Conservation (phyloP, 2,329 filamentous ascomycete species). For the Colletotrichum chrysophilum region DNA sequence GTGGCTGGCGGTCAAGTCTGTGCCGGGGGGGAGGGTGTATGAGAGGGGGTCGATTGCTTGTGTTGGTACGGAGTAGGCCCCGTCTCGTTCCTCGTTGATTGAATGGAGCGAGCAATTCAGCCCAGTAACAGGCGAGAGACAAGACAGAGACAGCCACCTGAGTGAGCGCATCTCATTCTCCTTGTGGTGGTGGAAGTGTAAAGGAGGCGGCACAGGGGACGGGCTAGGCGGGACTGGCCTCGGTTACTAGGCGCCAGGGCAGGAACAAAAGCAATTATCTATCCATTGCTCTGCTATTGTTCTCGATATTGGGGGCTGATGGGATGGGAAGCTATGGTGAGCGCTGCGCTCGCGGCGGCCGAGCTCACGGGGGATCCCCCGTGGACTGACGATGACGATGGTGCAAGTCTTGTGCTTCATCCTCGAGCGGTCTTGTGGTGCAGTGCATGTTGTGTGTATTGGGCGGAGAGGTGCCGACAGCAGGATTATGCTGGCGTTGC, state of each 20-base stretch:
- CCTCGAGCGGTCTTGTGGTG: not conserved
- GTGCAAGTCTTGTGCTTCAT: not conserved
- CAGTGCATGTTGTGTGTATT: not conserved
- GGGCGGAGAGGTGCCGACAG: not conserved
- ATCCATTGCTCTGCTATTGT: not conserved
- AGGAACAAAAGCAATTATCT: not conserved
- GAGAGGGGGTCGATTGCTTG: not conserved
- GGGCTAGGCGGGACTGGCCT: not conserved
- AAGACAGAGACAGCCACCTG: not conserved
- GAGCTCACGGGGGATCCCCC: not conserved
- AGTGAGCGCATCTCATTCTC: not conserved
- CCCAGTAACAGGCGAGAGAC: conserved; percentile 5
- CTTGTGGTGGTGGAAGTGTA: not conserved
- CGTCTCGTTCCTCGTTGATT: not conserved
- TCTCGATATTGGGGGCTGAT: not conserved
- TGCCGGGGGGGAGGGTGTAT: not conserved
- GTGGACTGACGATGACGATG: not conserved
- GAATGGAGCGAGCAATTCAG: not conserved
- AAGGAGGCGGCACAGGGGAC: conserved; percentile 1
- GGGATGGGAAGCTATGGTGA: not conserved
- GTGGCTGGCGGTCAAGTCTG: not conserved
- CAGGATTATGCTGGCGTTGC: not conserved
- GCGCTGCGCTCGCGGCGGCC: not conserved
- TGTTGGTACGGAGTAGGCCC: not conserved
- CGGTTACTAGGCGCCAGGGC: not conserved